Evolutionary conservation across 495 filamentous ascomycete species (phyloP).

Genomic region (Aspergillus indologenus): DNA sequence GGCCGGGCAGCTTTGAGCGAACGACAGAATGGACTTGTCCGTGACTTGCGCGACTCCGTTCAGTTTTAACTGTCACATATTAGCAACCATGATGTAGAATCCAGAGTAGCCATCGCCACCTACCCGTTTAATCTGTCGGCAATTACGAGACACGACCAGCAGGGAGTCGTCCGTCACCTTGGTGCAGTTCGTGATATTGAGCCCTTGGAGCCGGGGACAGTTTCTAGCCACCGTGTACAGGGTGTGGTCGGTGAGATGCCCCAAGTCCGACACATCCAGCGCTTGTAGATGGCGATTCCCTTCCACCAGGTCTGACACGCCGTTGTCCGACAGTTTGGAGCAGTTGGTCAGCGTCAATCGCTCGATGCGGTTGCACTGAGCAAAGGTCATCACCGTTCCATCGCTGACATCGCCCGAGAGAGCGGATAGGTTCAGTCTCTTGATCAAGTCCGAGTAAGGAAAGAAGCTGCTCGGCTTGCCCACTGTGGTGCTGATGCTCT

Average conservation of each 20-base stretch:
- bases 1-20: slow-evolving; percentile 82
- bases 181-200: slow-evolving; percentile 87
- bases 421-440: slow-evolving; percentile 81
- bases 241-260: slow-evolving; percentile 76
- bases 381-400: slow-evolving; percentile 79
- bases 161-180: slow-evolving; percentile 84
- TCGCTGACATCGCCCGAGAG: slow-evolving; percentile 78
- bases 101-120: slow-evolving; percentile 19
- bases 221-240: slow-evolving; percentile 76
- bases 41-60: slow-evolving; percentile 81
- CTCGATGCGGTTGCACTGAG: slow-evolving; percentile 85
- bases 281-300: slow-evolving; percentile 81
- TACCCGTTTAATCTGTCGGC: slow-evolving; percentile 85
- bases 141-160: slow-evolving; percentile 75
- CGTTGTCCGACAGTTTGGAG: slow-evolving; percentile 74
- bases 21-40: slow-evolving; percentile 74
- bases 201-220: slow-evolving; percentile 80
- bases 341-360: slow-evolving; percentile 93
- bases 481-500: slow-evolving; percentile 73
- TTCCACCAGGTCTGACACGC: slow-evolving; percentile 74
- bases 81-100: slow-evolving; percentile 18
- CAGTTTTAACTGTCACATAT: slow-evolving; percentile 72
- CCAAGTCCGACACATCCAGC: slow-evolving; percentile 81
- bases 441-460: slow-evolving; percentile 80
- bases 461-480: slow-evolving; percentile 69